Percentiles rank a stretch among this genome's conserved stretches.
Evolutionary conservation across 352 stramenopile species (phyloP).

Genomic region (Thalassiosira ordinaria): DNA sequence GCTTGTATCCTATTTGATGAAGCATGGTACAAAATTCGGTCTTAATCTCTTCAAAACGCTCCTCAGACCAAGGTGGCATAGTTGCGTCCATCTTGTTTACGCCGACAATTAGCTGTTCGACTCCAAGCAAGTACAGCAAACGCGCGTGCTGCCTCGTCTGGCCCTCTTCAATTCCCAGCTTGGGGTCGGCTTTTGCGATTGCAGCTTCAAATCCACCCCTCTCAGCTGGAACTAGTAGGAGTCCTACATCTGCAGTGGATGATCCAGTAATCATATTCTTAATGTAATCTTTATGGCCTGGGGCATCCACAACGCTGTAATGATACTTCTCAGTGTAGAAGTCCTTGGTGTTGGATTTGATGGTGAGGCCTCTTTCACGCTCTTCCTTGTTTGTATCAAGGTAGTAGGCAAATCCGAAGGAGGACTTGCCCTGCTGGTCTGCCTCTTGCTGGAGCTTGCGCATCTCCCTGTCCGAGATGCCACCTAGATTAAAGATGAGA

Average conservation of each 20-base stretch:
- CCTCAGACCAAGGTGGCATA: constrained; percentile 64
- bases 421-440: constrained; percentile 73
- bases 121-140: constrained; percentile 83
- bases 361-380: constrained; percentile 78
- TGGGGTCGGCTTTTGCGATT: constrained; percentile 78
- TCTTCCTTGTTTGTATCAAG: constrained; percentile 82
- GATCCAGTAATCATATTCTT: constrained; percentile 84
- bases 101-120: constrained; percentile 87
- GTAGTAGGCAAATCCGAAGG: constrained; percentile 81
- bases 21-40: constrained; percentile 88
- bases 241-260: constrained; percentile 74
- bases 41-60: constrained; percentile 88
- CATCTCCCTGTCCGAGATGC: not conserved
- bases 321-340: constrained; percentile 83
- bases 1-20: constrained; percentile 87
- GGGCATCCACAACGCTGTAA: constrained; percentile 82
- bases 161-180: constrained; percentile 77
- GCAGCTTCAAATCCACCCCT: constrained; percentile 79
- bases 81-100: constrained; percentile 89
- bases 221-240: constrained; percentile 76
- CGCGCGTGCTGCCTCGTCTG: constrained; percentile 78
- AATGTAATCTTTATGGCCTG: constrained; percentile 83
- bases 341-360: constrained; percentile 83
- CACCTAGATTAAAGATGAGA: not conserved
- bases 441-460: too few relatives aligned